These are phyloP conservation scores for Raffaelea ambrosiae DNA, from an alignment of 2,329 filamentous ascomycete genomes.

Conservation along the genomic window DNA sequence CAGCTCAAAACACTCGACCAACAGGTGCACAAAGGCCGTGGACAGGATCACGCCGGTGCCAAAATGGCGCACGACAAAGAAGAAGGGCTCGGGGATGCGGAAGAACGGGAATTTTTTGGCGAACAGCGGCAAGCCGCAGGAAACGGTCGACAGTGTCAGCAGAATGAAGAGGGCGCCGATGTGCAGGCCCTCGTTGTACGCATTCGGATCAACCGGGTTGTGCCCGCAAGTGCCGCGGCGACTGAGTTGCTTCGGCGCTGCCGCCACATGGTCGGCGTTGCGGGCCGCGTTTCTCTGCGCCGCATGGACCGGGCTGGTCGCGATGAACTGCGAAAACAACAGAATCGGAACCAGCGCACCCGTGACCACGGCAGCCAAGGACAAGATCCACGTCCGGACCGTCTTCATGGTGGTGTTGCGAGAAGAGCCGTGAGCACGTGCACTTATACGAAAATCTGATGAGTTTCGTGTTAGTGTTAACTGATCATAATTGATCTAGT, in stretches of 20 bases:
- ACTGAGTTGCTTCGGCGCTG: background rate
- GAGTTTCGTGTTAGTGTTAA: too few relatives aligned
- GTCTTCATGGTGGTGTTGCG: too few relatives aligned
- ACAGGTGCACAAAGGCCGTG: background rate
- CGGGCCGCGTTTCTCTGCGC: too few relatives aligned
- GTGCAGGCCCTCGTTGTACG: background rate
- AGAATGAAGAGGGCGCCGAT: background rate
- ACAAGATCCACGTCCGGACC: too few relatives aligned
- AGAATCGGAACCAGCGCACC: too few relatives aligned
- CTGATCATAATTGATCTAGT: too few relatives aligned
- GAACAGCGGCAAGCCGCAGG: background rate
- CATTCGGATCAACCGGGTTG: background rate
- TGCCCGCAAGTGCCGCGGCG: background rate
- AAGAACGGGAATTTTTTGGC: background rate
- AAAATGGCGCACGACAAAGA: background rate
- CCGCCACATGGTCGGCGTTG: too few relatives aligned
- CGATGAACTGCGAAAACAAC: too few relatives aligned
- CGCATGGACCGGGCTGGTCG: too few relatives aligned
- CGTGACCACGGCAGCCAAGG: too few relatives aligned
- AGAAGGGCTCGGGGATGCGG: background rate
- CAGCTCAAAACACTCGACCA: background rate
- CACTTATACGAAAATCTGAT: too few relatives aligned
- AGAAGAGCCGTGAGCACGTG: too few relatives aligned
- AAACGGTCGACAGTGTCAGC: background rate
- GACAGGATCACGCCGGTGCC: background rate